Conservation (phyloP, 345 rosid genomes). For the Isatis tinctoria region DNA sequence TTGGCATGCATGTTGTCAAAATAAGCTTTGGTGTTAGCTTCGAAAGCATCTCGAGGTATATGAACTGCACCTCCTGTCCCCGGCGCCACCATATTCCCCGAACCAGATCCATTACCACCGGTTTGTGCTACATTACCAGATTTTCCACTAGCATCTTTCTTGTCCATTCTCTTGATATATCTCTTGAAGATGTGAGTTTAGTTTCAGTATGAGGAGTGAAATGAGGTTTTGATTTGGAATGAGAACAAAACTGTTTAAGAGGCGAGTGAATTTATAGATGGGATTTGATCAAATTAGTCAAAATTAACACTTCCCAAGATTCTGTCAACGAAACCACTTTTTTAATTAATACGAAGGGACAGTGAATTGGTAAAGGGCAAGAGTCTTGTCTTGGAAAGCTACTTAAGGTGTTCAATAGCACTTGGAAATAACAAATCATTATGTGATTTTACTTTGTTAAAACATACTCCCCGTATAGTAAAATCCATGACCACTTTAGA, state of each 20-base stretch:
- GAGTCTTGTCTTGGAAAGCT: conserved; percentile 12
- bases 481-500: no score
- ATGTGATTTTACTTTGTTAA: not conserved
- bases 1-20: conserved; percentile 14
- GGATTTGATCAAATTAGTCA: not conserved
- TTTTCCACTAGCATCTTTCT: not conserved
- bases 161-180: conserved; percentile 5
- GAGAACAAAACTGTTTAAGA: not conserved
- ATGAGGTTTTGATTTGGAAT: not conserved
- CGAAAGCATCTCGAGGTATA: conserved; percentile 5
- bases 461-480: no score
- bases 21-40: not conserved
- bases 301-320: not conserved
- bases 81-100: conserved; percentile 14
- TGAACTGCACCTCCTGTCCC: conserved; percentile 7
- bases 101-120: not conserved
- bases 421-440: not conserved
- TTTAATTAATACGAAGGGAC: not conserved
- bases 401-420: not conserved
- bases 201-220: not conserved
- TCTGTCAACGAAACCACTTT: not conserved
- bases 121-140: not conserved
- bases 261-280: conserved; percentile 3
- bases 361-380: not conserved
- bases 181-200: not conserved